These are phyloP conservation scores for Mycena haematopus DNA, from an alignment of 768 basidiomycete genomes.

Conservation along the genomic window DNA sequence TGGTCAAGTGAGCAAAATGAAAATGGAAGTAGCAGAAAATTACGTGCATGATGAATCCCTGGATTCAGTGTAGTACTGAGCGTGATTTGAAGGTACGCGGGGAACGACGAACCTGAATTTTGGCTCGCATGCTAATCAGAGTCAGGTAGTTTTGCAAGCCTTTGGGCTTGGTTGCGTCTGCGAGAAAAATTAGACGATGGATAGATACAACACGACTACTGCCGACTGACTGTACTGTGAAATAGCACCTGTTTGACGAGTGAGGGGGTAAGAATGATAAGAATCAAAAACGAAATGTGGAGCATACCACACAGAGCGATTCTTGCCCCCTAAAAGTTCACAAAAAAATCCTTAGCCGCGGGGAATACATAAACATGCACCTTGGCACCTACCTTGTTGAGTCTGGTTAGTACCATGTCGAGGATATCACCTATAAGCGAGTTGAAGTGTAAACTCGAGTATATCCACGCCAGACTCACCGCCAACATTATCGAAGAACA, in stretches of 20 bases:
- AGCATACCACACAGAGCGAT: conserved; percentile 80
- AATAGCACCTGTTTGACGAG: conserved; percentile 66
- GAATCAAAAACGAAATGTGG: neutral
- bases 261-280: neutral
- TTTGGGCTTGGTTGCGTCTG: conserved; percentile 65
- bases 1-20: conserved; percentile 33
- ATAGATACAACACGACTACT: neutral
- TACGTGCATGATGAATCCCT: conserved; percentile 83
- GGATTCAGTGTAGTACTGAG: conserved; percentile 45
- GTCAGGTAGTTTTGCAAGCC: conserved; percentile 72
- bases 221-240: conserved; percentile 74
- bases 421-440: conserved; percentile 69
- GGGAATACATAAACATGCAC: neutral
- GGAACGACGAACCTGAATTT: conserved; percentile 56
- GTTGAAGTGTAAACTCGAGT: conserved; percentile 26
- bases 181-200: neutral
- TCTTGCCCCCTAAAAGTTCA: conserved; percentile 58
- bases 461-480: conserved; percentile 38
- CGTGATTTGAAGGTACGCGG: too few relatives aligned
- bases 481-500: conserved; percentile 85
- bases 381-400: conserved; percentile 54
- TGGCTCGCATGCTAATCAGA: conserved; percentile 80
- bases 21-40: neutral
- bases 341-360: neutral
- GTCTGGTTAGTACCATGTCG: conserved; percentile 72